A percentile compares a stretch with the other conserved stretches of the same genome.
Evolutionary conservation across 208 protist genomes (phyloP).

Genomic region (Acanthamoeba triangularis): DNA sequence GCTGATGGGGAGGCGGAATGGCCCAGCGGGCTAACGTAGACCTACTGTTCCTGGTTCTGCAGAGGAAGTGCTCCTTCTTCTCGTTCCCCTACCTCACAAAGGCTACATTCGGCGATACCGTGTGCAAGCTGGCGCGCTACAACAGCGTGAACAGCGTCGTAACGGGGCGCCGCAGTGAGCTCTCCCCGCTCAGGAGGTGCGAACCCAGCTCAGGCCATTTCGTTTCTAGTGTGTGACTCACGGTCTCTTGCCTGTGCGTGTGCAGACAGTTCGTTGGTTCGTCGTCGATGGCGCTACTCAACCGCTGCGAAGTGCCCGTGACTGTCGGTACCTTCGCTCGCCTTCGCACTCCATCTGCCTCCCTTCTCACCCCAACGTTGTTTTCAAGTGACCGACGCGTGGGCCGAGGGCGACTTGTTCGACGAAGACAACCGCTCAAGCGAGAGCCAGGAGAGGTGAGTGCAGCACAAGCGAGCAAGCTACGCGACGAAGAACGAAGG

Average conservation of each 20-base stretch:
- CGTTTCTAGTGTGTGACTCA: no score
- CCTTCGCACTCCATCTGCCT: background rate
- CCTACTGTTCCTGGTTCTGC: background rate
- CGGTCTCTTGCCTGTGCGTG: no score
- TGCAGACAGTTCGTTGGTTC: background rate
- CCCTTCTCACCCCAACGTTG: background rate
- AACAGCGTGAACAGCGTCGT: conserved; percentile 47
- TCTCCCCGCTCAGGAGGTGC: background rate
- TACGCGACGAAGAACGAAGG: no score
- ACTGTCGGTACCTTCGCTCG: background rate
- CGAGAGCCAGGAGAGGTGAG: background rate
- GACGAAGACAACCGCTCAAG: background rate
- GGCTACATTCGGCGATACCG: background rate
- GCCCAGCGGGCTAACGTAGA: background rate
- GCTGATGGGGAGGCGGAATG: background rate
- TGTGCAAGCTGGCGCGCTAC: background rate
- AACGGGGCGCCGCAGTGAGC: background rate
- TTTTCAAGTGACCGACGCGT: background rate
- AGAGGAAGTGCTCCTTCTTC: conserved; percentile 56
- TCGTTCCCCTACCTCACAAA: conserved; percentile 14
- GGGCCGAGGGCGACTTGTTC: background rate
- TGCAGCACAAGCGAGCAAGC: background rate
- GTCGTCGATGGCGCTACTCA: background rate
- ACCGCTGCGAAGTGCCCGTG: conserved; percentile 53
- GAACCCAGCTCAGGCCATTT: background rate